Evolutionary conservation across 345 rosid genomes (phyloP).

Genomic region (Sisymbrium altissimum): DNA sequence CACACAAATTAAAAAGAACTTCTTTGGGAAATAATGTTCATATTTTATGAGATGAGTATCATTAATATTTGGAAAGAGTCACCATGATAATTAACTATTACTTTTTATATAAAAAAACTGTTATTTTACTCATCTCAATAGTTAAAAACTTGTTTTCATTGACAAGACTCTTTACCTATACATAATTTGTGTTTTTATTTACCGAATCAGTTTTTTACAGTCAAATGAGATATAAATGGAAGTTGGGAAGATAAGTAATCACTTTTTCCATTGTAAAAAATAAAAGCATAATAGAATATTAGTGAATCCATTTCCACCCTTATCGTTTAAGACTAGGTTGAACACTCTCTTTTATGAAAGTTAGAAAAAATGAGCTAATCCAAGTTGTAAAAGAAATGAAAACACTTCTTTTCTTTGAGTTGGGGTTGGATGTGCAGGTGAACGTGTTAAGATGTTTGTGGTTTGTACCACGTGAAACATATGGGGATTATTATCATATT

Average conservation of each 20-base stretch:
- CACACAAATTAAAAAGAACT: not conserved
- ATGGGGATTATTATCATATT: not conserved
- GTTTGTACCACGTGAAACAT: constrained; percentile 1
- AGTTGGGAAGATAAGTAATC: not conserved
- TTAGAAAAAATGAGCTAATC: not conserved
- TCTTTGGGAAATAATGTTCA: not conserved
- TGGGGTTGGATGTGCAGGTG: not conserved
- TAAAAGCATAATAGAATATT: no score
- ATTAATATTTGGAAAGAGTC: constrained; percentile 9
- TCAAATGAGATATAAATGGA: not conserved
- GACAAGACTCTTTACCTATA: constrained; percentile 3
- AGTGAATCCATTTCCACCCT: not conserved
- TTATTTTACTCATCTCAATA: not conserved
- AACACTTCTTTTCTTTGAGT: not conserved
- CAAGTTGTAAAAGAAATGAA: not conserved
- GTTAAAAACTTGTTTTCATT: not conserved
- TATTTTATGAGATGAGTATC: not conserved
- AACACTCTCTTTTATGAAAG: not conserved
- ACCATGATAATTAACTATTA: not conserved
- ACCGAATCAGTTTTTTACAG: not conserved
- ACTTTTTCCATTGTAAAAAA: no score
- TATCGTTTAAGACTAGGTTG: not conserved
- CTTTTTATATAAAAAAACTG: not conserved
- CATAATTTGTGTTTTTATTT: not conserved
- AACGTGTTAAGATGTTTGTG: not conserved